These are phyloP conservation scores for Lactifluus rugatus DNA, from an alignment of 768 basidiomycete species.

Conservation along the genomic window DNA sequence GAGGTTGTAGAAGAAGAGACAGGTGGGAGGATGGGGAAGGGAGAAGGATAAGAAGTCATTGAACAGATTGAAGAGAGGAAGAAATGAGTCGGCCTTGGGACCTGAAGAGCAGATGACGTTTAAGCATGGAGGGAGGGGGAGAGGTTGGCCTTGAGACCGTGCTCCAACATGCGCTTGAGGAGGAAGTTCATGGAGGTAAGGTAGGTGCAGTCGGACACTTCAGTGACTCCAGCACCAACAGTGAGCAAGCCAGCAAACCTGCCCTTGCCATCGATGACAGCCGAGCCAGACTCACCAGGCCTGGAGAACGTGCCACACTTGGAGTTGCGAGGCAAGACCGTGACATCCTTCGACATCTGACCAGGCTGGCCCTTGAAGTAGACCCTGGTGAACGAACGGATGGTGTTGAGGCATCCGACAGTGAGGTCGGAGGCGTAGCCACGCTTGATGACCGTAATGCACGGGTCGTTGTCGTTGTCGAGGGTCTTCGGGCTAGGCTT, in stretches of 20 bases:
- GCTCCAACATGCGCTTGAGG: background rate
- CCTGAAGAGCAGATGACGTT: background rate
- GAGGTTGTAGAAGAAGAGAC: too few species aligned
- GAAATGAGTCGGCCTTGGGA: background rate
- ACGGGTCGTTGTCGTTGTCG: background rate
- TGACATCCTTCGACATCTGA: slow-evolving; percentile 12
- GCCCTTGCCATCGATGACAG: background rate
- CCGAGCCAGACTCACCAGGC: background rate
- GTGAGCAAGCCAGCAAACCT: background rate
- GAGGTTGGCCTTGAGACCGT: background rate
- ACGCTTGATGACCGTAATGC: slow-evolving; percentile 15
- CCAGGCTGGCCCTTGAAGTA: background rate
- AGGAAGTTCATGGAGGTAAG: background rate
- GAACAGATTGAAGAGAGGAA: background rate
- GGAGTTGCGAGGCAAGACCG: slow-evolving; percentile 5
- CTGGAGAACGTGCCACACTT: slow-evolving; percentile 12
- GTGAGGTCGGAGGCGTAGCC: slow-evolving; percentile 16
- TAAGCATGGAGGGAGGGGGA: background rate
- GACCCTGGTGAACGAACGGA: slow-evolving; percentile 11
- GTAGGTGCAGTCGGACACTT: too few species aligned
- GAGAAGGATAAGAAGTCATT: background rate
- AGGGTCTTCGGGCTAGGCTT: background rate
- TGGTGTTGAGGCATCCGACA: slow-evolving; percentile 18
- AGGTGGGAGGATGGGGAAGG: too few species aligned
- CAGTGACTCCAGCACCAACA: too few species aligned